phyloP scores from a whole-genome alignment of 768 basidiomycete genomes.

The Russula olivacea region DNA sequence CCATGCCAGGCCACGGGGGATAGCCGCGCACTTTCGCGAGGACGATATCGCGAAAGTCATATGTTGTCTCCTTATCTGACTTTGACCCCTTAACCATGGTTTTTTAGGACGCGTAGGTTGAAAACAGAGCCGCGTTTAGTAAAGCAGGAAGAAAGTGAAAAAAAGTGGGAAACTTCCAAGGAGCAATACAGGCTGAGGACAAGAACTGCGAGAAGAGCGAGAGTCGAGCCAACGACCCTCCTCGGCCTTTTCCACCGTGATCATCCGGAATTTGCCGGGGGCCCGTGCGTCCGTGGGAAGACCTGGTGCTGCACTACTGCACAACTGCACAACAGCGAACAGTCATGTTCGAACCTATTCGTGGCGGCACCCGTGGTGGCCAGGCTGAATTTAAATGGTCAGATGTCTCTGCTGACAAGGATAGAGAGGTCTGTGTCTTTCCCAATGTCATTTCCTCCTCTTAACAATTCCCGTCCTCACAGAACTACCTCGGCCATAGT shows the following conservation, averaged over 20 bases:
- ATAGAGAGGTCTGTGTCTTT: conserved; percentile 62
- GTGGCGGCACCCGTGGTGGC: conserved; percentile 88
- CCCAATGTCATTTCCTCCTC: not conserved
- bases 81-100: conserved; percentile 36
- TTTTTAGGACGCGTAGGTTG: conserved; percentile 20
- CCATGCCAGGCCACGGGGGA: conserved; percentile 94
- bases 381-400: conserved; percentile 90
- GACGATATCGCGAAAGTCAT: conserved; percentile 75
- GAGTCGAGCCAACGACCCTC: not conserved
- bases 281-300: conserved; percentile 17
- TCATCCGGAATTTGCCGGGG: conserved; percentile 20
- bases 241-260: conserved; percentile 14
- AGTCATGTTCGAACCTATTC: conserved; percentile 74
- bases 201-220: no score
- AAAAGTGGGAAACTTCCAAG: not conserved
- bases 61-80: conserved; percentile 40
- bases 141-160: not conserved
- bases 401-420: conserved; percentile 88
- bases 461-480: not conserved
- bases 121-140: not conserved
- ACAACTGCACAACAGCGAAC: not conserved
- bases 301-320: no score
- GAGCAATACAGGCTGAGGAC: not conserved
- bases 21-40: conserved; percentile 91
- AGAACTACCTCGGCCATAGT: conserved; percentile 95